These are phyloP conservation scores for Solidago caesia DNA, from an alignment of 129 eudicot species.

Conservation along the genomic window DNA sequence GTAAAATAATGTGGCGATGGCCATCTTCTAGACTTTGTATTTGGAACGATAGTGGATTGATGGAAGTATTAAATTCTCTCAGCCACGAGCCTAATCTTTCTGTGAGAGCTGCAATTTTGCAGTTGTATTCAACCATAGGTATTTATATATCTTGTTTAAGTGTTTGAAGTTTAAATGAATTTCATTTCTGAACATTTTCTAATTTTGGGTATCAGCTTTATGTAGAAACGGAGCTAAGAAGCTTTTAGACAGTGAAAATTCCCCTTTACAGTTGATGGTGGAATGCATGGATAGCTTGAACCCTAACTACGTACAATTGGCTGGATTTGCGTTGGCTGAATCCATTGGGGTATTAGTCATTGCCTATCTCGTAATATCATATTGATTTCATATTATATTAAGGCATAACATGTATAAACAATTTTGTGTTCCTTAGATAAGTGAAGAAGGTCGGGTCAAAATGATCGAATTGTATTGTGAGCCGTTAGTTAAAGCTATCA, in stretches of 20 bases:
- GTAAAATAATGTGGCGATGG: slow-evolving; percentile 75
- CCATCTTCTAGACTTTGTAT: slow-evolving; percentile 67
- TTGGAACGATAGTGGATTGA: slow-evolving; percentile 56
- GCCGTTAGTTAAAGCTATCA: slow-evolving; percentile 56
- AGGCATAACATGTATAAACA: slow-evolving; percentile 11
- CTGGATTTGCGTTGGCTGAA: slow-evolving; percentile 68
- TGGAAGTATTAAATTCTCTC: slow-evolving; percentile 40
- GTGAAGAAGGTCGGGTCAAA: slow-evolving; percentile 50
- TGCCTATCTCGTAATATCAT: slow-evolving; percentile 15
- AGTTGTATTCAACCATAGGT: slow-evolving; percentile 82
- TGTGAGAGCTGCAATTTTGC: slow-evolving; percentile 57
- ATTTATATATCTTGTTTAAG: slow-evolving; percentile 24
- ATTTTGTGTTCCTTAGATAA: slow-evolving; percentile 38
- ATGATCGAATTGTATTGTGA: slow-evolving; percentile 51
- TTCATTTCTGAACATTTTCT: slow-evolving; percentile 27
- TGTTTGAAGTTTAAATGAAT: slow-evolving; percentile 9
- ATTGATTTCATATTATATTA: not conserved
- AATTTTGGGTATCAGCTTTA: slow-evolving; percentile 61
- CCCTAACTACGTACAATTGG: slow-evolving; percentile 44
- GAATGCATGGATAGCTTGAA: slow-evolving; percentile 50
- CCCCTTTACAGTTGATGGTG: slow-evolving; percentile 48
- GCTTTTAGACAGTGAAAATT: slow-evolving; percentile 57
- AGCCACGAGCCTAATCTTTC: slow-evolving; percentile 45
- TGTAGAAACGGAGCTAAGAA: slow-evolving; percentile 74
- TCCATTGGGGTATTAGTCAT: slow-evolving; percentile 48